Conservation (phyloP, 208 protist genomes). For the Porcisia deanei region DNA sequence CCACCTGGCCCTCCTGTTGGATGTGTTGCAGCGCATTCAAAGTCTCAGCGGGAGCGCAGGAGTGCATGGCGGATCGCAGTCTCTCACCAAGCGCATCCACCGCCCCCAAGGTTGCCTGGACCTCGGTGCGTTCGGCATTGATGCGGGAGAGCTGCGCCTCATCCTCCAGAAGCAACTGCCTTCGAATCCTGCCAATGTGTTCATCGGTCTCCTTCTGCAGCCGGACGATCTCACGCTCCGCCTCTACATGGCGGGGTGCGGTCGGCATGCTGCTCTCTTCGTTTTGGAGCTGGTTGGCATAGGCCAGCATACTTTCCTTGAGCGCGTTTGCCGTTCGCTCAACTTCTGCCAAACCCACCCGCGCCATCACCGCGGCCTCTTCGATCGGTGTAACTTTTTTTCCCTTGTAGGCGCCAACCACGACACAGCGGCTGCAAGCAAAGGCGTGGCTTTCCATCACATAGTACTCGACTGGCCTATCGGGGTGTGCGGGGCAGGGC, state of each 20-base stretch:
- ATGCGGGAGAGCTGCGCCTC: constrained; percentile 43
- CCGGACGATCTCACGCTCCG: constrained; percentile 51
- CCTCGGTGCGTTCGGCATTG: constrained; percentile 33
- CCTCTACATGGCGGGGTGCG: constrained; percentile 48
- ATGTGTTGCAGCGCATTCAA: constrained; percentile 57
- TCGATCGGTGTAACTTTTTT: constrained; percentile 56
- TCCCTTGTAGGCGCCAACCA: constrained; percentile 57
- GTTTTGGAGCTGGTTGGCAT: constrained; percentile 41
- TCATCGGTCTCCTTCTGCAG: constrained; percentile 71
- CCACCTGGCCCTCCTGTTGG: constrained; percentile 51
- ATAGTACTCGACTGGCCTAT: constrained; percentile 75
- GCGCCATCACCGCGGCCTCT: constrained; percentile 61
- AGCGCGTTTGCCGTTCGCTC: constrained; percentile 43
- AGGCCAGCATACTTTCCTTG: constrained; percentile 43
- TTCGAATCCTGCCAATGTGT: constrained; percentile 37
- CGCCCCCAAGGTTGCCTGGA: constrained; percentile 30
- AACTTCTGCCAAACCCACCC: constrained; percentile 45
- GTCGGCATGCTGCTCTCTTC: constrained; percentile 45
- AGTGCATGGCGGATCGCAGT: constrained; percentile 35
- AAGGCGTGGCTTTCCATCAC: constrained; percentile 52
- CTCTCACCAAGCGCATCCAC: constrained; percentile 32
- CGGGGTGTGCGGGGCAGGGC: constrained; percentile 64
- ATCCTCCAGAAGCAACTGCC: constrained; percentile 48
- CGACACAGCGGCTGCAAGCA: constrained; percentile 76
- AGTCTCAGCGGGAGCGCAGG: constrained; percentile 29